Base-by-base conservation (phyloP, 2,329 filamentous ascomycete species). In the Dothiorella sarmentorum region DNA sequence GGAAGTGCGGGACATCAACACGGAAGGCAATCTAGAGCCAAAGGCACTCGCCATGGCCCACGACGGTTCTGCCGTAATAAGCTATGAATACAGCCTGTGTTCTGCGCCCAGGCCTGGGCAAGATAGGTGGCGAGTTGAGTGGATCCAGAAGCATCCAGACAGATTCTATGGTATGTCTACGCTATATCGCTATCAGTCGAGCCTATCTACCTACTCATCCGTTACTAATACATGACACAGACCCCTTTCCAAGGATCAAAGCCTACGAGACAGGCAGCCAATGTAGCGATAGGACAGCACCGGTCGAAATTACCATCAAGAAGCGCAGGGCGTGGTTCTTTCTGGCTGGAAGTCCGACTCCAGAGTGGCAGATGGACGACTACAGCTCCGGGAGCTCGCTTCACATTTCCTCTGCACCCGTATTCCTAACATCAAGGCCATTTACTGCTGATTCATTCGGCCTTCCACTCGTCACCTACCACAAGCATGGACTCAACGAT, bases 341-440 rank as follows among this genome's bases (percentile, higher is more conserved):
- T 13, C 10, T 20, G 9, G 44, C 56, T 3, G 43, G 43, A n/a
- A 49, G 31, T 4, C 56, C 56, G 6, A 58, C 56, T 4, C 56
- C 56, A 42, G 35, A 43, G n/a, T 58, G 37, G 35, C 33, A 51
- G 13, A 33, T 58, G n/a, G 44, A 51, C n/a, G 56, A 58, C 56
- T 42, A 56, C 18, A 43, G 26, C 27, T 24, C 38, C 18, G 35
- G 15, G 18, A 56, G 27, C 38, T 43, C 52, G 22, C 18, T 44
- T 18, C 52, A 33, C 11, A 31, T 37, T 26, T 33, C 33, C 10
- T 18, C 40, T 11, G 11, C 37, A 7, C 26, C 11, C 7, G 24
- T 33, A 5, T 43, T 38, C 15, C n/a, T 45, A n/a, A 24, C 18
- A 5, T 24, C 52, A 15, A 56, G 24, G 11, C 49, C 49, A 10